These are phyloP conservation scores for Eimeria necatrix DNA, from an alignment of 169 alveolate species.

Conservation along the genomic window DNA sequence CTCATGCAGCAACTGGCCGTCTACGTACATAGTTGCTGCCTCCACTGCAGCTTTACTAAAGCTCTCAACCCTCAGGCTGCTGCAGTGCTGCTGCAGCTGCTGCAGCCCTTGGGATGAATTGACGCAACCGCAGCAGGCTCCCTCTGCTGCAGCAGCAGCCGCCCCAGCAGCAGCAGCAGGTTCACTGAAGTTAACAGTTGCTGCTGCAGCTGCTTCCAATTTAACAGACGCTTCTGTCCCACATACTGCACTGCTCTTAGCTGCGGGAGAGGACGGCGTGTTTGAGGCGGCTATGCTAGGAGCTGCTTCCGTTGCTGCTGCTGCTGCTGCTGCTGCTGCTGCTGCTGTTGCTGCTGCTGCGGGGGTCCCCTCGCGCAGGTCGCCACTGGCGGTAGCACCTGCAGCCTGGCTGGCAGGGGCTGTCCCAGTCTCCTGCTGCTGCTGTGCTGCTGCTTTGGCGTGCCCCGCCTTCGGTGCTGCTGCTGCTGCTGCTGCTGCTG, in stretches of 20 bases:
- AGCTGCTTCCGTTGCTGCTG: slow-evolving; percentile 26
- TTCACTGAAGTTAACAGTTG: background rate
- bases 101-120: background rate
- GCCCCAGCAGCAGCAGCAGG: slow-evolving; percentile 18
- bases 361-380: slow-evolving; percentile 14
- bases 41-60: slow-evolving; percentile 44
- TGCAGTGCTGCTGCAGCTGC: slow-evolving; percentile 48
- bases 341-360: background rate
- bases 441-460: slow-evolving; percentile 52
- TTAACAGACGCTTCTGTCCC: background rate
- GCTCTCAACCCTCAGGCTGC: background rate
- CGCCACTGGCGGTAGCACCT: background rate
- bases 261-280: background rate
- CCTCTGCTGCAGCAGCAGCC: slow-evolving; percentile 1
- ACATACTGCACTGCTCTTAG: background rate
- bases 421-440: background rate
- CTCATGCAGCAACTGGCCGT: background rate
- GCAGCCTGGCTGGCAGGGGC: background rate
- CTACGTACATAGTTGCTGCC: slow-evolving; percentile 5
- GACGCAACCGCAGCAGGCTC: background rate
- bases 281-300: background rate
- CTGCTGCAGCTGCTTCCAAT: slow-evolving; percentile 22
- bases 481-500: slow-evolving; percentile 6
- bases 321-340: slow-evolving; percentile 27
- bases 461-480: slow-evolving; percentile 9